Base-by-base conservation (phyloP, 2,329 filamentous ascomycete genomes). In the Colletotrichum cordylinicola region DNA sequence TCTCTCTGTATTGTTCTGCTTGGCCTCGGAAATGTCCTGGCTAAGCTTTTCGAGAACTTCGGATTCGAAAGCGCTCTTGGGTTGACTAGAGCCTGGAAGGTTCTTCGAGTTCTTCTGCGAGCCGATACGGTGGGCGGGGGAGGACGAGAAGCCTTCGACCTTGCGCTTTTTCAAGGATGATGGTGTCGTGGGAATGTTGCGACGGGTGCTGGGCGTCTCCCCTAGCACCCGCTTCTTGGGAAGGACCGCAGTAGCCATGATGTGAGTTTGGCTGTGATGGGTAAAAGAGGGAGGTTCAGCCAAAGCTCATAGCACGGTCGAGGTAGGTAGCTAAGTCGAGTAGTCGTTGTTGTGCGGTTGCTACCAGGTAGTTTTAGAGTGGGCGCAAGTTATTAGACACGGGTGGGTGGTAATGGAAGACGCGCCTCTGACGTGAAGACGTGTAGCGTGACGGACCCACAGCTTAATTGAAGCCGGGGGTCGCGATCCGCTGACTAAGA, bases 1-100 rank as follows among this genome's bases (percentile, higher is more conserved):
- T 84, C 93, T 98, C 83, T 99, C 97, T 3, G 94, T 90, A 85
- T 98, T 98, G 84, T 91, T 95, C 81, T 95, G 90, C 88, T 96
- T 98, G 79, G 98, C 88, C 24, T 93, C 94, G 29, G 91, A 93
- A 77, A 98, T 96, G 82, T 98, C 96, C 85, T 98, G 96, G 77
- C 95, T 97, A 85, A 99, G 91, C 88, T 98, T 98, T 89, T 98
- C 96, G 77, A 99, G 90, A 3, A 98, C 95, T 82, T 98, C 96
- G 74, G 94, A 93, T 85, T 98, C 97, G 83, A 99, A 99, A 71
- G 94, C 91, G 83, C 96, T 98, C 87, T 98, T 98, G 18, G 91
- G 91, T 84, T 96, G 95, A 79, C 91, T 96, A 2, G 94, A 96
- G 77, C 91, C 89, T 75, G 92, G 83, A 81, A 92, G 93, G 78